These are phyloP conservation scores for Saturnispora dispora DNA, from an alignment of 805 yeast genomes.

Conservation along the genomic window DNA sequence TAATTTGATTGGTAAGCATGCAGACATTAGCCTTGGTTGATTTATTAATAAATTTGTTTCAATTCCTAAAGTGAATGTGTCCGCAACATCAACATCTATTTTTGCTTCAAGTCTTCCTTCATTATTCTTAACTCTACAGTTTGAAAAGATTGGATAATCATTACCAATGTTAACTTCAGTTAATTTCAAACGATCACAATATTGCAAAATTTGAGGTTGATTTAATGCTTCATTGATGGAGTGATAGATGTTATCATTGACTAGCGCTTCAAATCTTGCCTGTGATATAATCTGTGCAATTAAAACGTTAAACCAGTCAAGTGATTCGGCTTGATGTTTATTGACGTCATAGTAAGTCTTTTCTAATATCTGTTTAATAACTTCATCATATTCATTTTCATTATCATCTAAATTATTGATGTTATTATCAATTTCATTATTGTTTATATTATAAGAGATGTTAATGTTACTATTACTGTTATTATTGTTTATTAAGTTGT, in stretches of 20 bases:
- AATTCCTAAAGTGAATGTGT: slow-evolving; percentile 76
- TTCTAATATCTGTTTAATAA: slow-evolving; percentile 46
- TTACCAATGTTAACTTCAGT: slow-evolving; percentile 90
- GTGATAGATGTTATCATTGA: slow-evolving; percentile 75
- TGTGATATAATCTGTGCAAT: slow-evolving; percentile 87
- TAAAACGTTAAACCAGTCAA: slow-evolving; percentile 95
- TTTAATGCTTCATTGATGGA: slow-evolving; percentile 61
- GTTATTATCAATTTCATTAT: slow-evolving; percentile 3
- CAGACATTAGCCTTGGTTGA: slow-evolving; percentile 76
- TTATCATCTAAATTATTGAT: neutral
- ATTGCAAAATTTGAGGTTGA: slow-evolving; percentile 61
- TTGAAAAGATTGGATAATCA: slow-evolving; percentile 90
- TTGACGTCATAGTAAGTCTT: slow-evolving; percentile 89
- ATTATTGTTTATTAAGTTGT: neutral
- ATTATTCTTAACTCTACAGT: slow-evolving; percentile 63
- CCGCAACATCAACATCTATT: slow-evolving; percentile 84
- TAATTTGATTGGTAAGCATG: slow-evolving; percentile 76
- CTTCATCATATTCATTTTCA: slow-evolving; percentile 6
- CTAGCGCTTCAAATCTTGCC: slow-evolving; percentile 78
- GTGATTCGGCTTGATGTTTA: slow-evolving; percentile 77
- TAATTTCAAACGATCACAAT: slow-evolving; percentile 64
- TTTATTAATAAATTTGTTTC: slow-evolving; percentile 73
- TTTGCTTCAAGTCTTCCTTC: slow-evolving; percentile 65
- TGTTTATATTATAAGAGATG: neutral
- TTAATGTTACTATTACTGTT: neutral